phyloP scores from a whole-genome alignment of 129 eudicot genomes.

The Artemisia tridentata region DNA sequence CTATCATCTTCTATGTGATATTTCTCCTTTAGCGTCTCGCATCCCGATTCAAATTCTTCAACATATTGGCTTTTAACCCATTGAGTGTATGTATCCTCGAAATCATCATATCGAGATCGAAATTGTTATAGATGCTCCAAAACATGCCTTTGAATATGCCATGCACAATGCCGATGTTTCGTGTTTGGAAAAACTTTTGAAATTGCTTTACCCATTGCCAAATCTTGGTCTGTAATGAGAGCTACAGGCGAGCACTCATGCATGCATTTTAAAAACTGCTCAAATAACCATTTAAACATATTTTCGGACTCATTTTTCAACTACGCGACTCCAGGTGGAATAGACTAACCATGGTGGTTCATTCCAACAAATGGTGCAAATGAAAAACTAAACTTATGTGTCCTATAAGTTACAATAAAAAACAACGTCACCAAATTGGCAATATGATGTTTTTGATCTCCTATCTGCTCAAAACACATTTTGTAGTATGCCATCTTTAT shows the following conservation, averaged over 20 bases:
- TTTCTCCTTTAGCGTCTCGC: background rate
- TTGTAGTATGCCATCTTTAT: background rate
- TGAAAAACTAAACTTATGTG: no score
- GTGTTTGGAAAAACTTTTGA: background rate
- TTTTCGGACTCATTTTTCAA: background rate
- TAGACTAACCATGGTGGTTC: background rate
- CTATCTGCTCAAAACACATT: background rate
- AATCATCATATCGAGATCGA: no score
- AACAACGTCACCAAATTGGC: background rate
- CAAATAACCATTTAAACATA: background rate
- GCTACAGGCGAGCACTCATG: background rate
- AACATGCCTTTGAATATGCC: no score
- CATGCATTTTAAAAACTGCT: background rate
- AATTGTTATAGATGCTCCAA: no score
- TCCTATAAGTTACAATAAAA: no score
- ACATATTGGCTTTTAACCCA: no score
- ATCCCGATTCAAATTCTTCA: no score
- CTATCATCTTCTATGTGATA: background rate
- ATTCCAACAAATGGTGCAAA: no score
- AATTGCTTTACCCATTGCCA: slow-evolving; percentile 1
- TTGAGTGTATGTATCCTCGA: no score
- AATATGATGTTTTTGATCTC: background rate
- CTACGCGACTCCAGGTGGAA: background rate
- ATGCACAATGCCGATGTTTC: background rate
- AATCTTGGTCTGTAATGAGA: background rate